A percentile compares a stretch with the other conserved stretches of the same genome.
These are phyloP conservation scores for Perkinsela sp. DNA, from an alignment of 208 protist species.

Conservation along the genomic window DNA sequence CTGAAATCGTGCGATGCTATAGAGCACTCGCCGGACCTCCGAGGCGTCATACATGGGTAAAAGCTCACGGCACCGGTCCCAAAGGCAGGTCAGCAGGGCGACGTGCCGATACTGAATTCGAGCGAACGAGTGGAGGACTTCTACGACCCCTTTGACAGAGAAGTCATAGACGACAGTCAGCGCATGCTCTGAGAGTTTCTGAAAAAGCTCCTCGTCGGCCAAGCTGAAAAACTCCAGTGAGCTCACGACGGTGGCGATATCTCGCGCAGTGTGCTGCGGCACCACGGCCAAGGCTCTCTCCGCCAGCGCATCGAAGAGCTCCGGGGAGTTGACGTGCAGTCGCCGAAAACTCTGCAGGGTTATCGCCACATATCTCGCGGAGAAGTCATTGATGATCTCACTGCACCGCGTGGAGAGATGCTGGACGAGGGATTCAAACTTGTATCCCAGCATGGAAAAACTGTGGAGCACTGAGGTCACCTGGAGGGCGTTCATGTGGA, in stretches of 20 bases:
- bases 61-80: constrained; percentile 40
- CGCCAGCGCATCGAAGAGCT: constrained; percentile 63
- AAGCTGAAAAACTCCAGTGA: constrained; percentile 59
- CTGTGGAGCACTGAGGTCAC: constrained; percentile 53
- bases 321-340: constrained; percentile 67
- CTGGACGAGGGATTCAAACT: constrained; percentile 61
- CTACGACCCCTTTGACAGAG: constrained; percentile 30
- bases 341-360: constrained; percentile 56
- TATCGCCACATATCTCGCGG: constrained; percentile 54
- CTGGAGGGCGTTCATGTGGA: constrained; percentile 62
- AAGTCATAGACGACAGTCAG: constrained; percentile 56
- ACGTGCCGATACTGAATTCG: constrained; percentile 59
- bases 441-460: constrained; percentile 53
- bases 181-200: constrained; percentile 47
- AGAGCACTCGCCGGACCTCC: constrained; percentile 38
- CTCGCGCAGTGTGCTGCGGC: constrained; percentile 46
- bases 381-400: constrained; percentile 65
- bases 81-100: constrained; percentile 50
- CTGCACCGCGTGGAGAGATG: constrained; percentile 56
- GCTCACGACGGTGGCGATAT: constrained; percentile 44
- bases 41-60: constrained; percentile 48
- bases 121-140: constrained; percentile 54
- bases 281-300: constrained; percentile 58
- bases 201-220: constrained; percentile 64
- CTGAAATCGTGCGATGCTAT: constrained; percentile 54